phyloP scores from a whole-genome alignment of 441 rosid species.

The Euphorbia celastroides region DNA sequence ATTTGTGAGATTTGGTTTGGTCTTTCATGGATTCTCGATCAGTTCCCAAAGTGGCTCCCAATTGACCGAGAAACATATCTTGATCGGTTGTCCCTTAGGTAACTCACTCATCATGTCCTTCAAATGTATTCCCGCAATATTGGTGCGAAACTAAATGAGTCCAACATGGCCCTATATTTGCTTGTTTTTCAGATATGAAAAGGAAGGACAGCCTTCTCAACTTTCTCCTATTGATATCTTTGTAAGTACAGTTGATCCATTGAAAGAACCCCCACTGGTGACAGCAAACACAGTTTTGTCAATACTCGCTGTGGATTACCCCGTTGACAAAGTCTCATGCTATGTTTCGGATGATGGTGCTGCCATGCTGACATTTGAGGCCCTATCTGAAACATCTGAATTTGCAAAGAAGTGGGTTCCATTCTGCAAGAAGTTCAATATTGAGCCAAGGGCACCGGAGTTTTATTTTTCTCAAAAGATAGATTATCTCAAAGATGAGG shows the following conservation, averaged over 20 bases:
- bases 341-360: slow-evolving; percentile 95
- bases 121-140: not conserved
- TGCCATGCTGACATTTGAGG: slow-evolving; percentile 82
- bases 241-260: slow-evolving; percentile 88
- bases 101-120: slow-evolving; percentile 18
- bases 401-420: slow-evolving; percentile 95
- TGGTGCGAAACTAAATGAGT: not conserved
- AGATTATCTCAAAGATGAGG: slow-evolving; percentile 85
- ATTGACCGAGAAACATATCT: slow-evolving; percentile 46
- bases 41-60: slow-evolving; percentile 47
- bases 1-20: slow-evolving; percentile 61
- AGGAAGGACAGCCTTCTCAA: slow-evolving; percentile 57
- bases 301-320: slow-evolving; percentile 74
- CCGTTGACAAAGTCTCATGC: slow-evolving; percentile 74
- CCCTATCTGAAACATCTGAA: slow-evolving; percentile 79
- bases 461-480: slow-evolving; percentile 83
- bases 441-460: slow-evolving; percentile 91
- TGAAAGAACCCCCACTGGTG: slow-evolving; percentile 88
- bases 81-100: slow-evolving; percentile 49
- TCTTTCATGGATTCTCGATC: slow-evolving; percentile 50
- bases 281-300: slow-evolving; percentile 89
- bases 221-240: slow-evolving; percentile 68
- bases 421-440: slow-evolving; percentile 65
- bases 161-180: not conserved
- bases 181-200: slow-evolving; percentile 39